Percentiles rank a stretch among this genome's conserved stretches.
Conservation (phyloP, 1,139 yeast genomes). For the Pichia inconspicua region DNA sequence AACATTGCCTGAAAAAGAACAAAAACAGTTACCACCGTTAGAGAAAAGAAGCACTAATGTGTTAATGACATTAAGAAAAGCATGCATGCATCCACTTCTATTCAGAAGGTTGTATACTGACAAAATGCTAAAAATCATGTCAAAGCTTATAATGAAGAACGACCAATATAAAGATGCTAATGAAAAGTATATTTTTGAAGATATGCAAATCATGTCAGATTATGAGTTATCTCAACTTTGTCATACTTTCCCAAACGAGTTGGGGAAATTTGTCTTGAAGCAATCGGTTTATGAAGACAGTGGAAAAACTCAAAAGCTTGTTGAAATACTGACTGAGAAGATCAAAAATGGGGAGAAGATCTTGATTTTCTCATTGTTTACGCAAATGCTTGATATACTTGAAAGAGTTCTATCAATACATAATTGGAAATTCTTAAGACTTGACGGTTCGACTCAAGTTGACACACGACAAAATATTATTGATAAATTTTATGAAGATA, state of each 20-base stretch:
- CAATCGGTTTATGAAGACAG: slow-evolving; percentile 59
- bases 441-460: slow-evolving; percentile 92
- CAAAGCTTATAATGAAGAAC: slow-evolving; percentile 70
- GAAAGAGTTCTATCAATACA: slow-evolving; percentile 65
- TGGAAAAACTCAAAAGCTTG: slow-evolving; percentile 63
- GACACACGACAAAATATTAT: slow-evolving; percentile 89
- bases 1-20: slow-evolving; percentile 35
- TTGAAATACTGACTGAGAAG: slow-evolving; percentile 51
- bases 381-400: slow-evolving; percentile 82
- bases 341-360: slow-evolving; percentile 61
- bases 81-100: slow-evolving; percentile 66
- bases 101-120: slow-evolving; percentile 59
- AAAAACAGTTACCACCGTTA: slow-evolving; percentile 24
- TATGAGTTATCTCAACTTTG: slow-evolving; percentile 76
- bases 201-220: slow-evolving; percentile 95
- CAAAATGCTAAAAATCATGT: slow-evolving; percentile 51
- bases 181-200: slow-evolving; percentile 68
- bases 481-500: slow-evolving; percentile 80
- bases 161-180: slow-evolving; percentile 75
- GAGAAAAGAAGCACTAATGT: slow-evolving; percentile 39
- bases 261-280: slow-evolving; percentile 47
- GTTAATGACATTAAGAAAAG: slow-evolving; percentile 66
- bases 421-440: slow-evolving; percentile 66
- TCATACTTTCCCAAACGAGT: slow-evolving; percentile 58
- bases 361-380: slow-evolving; percentile 80